These are phyloP conservation scores for Kregervanrija pseudodelftensis DNA, from an alignment of 805 yeast species.

Conservation along the genomic window DNA sequence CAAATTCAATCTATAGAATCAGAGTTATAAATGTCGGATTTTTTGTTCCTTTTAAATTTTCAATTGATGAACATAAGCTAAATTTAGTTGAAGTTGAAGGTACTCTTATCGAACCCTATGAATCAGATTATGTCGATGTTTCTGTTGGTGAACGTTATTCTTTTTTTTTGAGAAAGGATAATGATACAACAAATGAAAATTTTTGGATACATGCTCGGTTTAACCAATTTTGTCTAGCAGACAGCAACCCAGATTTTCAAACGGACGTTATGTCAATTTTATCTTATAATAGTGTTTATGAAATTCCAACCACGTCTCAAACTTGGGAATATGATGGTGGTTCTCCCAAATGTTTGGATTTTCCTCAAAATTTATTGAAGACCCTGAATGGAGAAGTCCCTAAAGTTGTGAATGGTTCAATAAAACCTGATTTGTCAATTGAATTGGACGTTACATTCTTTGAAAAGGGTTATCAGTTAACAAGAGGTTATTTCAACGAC, in stretches of 20 bases:
- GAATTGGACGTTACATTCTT: conserved; percentile 11
- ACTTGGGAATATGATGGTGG: conserved; percentile 12
- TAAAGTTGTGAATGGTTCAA: conserved; percentile 9
- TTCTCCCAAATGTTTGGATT: conserved; percentile 13
- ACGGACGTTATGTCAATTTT: conserved; percentile 14
- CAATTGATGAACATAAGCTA: conserved; percentile 45
- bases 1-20: conserved; percentile 38
- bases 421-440: conserved; percentile 9
- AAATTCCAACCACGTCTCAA: conserved; percentile 50
- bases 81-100: conserved; percentile 58
- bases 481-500: conserved; percentile 14
- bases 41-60: conserved; percentile 49
- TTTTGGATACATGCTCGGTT: conserved; percentile 15
- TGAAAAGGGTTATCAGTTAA: conserved; percentile 8
- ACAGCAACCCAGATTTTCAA: conserved; percentile 10
- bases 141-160: conserved; percentile 19
- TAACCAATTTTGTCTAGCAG: conserved; percentile 15
- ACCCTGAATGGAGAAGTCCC: conserved; percentile 10
- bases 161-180: conserved; percentile 9
- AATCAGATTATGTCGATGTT: conserved; percentile 11
- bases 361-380: conserved; percentile 10
- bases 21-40: conserved; percentile 50
- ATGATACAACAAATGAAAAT: conserved; percentile 1
- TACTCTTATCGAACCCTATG: conserved; percentile 38
- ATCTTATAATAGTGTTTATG: conserved; percentile 4